Percentiles rank a stretch among this genome's conserved stretches.
phyloP scores from a whole-genome alignment of 2,329 filamentous ascomycete species.

The Nemania sp. region DNA sequence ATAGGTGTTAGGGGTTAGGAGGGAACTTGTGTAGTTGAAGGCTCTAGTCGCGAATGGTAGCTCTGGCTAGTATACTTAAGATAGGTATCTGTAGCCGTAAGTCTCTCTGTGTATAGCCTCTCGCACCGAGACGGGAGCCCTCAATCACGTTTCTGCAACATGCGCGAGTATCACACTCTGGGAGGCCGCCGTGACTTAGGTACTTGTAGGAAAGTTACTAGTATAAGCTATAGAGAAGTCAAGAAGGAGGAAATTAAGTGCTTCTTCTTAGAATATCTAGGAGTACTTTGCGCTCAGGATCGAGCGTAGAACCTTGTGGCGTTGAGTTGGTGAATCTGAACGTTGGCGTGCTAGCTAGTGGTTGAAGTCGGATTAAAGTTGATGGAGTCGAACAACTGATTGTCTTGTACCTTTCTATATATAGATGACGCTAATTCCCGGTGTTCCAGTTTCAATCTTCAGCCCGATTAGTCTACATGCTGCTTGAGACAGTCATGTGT shows the following conservation, averaged over 20 bases:
- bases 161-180: background rate
- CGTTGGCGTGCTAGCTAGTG: background rate
- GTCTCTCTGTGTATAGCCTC: background rate
- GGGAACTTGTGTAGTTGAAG: background rate
- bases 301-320: background rate
- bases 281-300: background rate
- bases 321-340: background rate
- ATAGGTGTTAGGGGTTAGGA: background rate
- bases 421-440: too few species aligned
- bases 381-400: background rate
- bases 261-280: background rate
- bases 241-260: background rate
- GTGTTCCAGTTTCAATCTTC: background rate
- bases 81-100: too few species aligned
- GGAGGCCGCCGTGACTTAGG: background rate
- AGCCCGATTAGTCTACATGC: background rate
- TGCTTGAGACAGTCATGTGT: background rate
- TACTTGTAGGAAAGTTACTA: background rate
- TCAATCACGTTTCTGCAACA: background rate
- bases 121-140: background rate
- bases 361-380: background rate
- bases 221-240: background rate
- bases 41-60: background rate
- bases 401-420: background rate
- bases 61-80: too few species aligned